A percentile compares a stretch with the other conserved stretches of the same genome.
Evolutionary conservation across 169 alveolate species (phyloP).

Genomic region (Plasmodium knowlesi): DNA sequence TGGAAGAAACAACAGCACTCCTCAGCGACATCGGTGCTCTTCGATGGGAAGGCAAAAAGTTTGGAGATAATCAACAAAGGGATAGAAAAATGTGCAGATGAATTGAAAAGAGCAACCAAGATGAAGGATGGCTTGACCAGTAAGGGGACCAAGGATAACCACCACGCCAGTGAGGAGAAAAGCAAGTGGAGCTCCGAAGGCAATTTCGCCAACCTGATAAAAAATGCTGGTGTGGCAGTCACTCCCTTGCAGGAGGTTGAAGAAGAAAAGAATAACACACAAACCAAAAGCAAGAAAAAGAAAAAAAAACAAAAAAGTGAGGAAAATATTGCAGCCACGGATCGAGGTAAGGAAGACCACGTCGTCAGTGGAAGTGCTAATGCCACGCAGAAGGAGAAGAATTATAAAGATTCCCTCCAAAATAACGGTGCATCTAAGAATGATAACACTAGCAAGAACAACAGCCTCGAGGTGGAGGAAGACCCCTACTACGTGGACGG

Average conservation of each 20-base stretch:
- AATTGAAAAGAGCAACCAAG: background rate
- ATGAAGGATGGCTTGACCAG: background rate
- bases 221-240: background rate
- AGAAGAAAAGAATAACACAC: background rate
- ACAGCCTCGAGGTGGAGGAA: background rate
- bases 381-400: constrained; percentile 5
- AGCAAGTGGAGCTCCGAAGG: constrained; percentile 44
- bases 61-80: background rate
- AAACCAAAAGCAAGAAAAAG: constrained; percentile 29
- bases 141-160: constrained; percentile 2
- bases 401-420: background rate
- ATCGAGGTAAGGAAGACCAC: background rate
- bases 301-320: constrained; percentile 21
- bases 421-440: background rate
- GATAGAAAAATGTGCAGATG: background rate
- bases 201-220: constrained; percentile 8
- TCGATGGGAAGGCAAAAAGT: constrained; percentile 34
- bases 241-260: background rate
- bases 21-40: background rate
- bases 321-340: background rate
- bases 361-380: background rate
- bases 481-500: constrained; percentile 31
- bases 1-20: background rate
- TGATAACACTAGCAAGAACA: background rate
- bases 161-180: background rate